phyloP scores from a whole-genome alignment of 2,329 filamentous ascomycete species.

The Pseudovirgaria hyperparasitica region DNA sequence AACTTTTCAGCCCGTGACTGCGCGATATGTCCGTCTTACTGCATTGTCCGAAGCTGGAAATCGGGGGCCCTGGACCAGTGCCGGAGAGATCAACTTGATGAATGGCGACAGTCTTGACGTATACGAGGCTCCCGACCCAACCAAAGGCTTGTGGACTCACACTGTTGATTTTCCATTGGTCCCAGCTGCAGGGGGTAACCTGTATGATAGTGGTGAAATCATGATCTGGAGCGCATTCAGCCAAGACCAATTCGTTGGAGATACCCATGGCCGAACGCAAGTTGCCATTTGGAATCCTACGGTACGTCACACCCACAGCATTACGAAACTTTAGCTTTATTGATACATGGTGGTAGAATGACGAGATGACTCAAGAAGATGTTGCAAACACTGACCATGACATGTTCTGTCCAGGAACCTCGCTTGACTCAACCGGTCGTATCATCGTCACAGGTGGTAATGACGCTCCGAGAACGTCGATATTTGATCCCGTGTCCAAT shows the following conservation, averaged over 20 bases:
- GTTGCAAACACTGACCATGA: conserved; percentile 35
- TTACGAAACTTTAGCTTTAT: too few relatives aligned
- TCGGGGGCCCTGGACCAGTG: conserved; percentile 9
- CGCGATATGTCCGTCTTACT: conserved; percentile 10
- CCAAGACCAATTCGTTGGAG: conserved; percentile 11
- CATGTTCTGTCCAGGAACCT: conserved; percentile 47
- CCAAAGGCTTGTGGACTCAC: conserved; percentile 13
- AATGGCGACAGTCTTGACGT: conserved; percentile 2
- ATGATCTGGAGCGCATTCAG: conserved; percentile 13
- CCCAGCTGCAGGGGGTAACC: conserved; percentile 13
- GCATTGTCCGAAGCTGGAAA: conserved; percentile 10
- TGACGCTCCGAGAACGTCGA: conserved; percentile 34
- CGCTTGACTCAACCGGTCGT: conserved; percentile 33
- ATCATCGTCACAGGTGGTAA: conserved; percentile 44
- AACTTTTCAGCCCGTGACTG: conserved; percentile 5
- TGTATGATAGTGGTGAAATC: conserved; percentile 12
- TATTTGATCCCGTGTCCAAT: conserved; percentile 30
- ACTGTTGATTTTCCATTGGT: conserved; percentile 17
- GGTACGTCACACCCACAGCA: too few relatives aligned
- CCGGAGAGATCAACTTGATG: conserved; percentile 11
- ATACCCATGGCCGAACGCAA: conserved; percentile 13
- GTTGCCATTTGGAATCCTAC: conserved; percentile 19
- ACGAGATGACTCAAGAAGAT: conserved; percentile 11
- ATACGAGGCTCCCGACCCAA: conserved; percentile 8
- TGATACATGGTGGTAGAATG: too few relatives aligned